Evolutionary conservation across 2,329 filamentous ascomycete genomes (phyloP).

Genomic region (Thermochaetoides dissita): DNA sequence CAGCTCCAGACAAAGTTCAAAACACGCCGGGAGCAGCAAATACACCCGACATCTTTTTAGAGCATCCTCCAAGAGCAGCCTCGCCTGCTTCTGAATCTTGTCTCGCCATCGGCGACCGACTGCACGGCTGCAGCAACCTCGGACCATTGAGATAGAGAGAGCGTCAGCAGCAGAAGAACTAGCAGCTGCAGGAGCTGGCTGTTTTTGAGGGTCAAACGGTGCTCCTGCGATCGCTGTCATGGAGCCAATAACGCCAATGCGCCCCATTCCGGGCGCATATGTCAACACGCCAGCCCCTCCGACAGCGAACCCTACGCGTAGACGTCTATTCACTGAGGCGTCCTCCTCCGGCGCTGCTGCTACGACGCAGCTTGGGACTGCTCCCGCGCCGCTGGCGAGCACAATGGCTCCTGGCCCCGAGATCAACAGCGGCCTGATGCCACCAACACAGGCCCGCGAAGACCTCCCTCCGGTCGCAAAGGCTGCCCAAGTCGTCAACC

Average conservation of each 20-base stretch:
- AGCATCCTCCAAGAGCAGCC: too few relatives aligned
- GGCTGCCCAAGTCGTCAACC: constrained; percentile 72
- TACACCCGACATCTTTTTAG: too few relatives aligned
- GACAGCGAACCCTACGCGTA: too few relatives aligned
- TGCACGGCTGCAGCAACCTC: not conserved
- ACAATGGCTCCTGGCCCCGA: constrained; percentile 7
- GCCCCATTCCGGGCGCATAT: constrained; percentile 62
- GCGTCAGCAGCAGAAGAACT: too few relatives aligned
- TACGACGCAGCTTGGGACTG: too few relatives aligned
- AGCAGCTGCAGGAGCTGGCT: constrained; percentile 1
- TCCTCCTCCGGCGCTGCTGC: too few relatives aligned
- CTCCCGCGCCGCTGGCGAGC: constrained; percentile 5
- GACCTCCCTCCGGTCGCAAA: constrained; percentile 58
- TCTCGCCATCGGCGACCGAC: not conserved
- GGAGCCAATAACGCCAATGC: constrained; percentile 53
- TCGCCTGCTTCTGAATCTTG: too few relatives aligned
- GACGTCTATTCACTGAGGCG: too few relatives aligned
- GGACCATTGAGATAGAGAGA: not conserved
- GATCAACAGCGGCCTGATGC: constrained; percentile 15
- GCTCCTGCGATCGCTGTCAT: constrained; percentile 22
- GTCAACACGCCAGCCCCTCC: constrained; percentile 57
- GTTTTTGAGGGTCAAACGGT: constrained; percentile 2
- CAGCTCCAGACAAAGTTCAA: not conserved
- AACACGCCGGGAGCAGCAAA: constrained; percentile 4
- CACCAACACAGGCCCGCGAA: constrained; percentile 27